Evolutionary conservation across 1,284 basidiomycete species (phyloP).

Genomic region (Taiwanofungus camphoratus): DNA sequence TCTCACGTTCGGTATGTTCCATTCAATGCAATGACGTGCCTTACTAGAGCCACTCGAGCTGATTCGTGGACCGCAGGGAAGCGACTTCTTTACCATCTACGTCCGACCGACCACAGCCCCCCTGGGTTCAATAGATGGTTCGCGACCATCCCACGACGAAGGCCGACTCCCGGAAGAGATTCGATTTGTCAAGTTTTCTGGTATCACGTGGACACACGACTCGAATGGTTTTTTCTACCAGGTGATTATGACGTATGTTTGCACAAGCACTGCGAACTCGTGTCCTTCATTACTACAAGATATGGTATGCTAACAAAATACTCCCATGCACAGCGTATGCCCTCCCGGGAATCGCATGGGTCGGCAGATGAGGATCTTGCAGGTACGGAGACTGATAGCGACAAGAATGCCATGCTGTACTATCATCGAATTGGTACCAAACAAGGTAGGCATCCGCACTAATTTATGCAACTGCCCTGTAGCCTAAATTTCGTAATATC

Average conservation of each 20-base stretch:
- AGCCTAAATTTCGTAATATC: too few relatives aligned
- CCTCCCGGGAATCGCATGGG: slow-evolving; percentile 45
- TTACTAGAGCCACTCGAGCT: neutral
- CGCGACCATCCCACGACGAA: slow-evolving; percentile 39
- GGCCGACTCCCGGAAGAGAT: slow-evolving; percentile 60
- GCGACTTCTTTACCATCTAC: slow-evolving; percentile 69
- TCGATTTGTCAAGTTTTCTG: slow-evolving; percentile 72
- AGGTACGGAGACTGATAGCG: slow-evolving; percentile 59
- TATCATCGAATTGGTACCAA: slow-evolving; percentile 68
- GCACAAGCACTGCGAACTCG: neutral
- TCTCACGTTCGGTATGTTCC: slow-evolving; percentile 58
- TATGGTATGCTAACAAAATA: neutral
- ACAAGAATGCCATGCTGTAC: slow-evolving; percentile 68
- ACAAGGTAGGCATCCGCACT: slow-evolving; percentile 67
- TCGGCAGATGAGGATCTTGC: slow-evolving; percentile 46
- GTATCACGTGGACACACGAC: slow-evolving; percentile 69
- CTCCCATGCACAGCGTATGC: slow-evolving; percentile 44
- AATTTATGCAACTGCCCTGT: too few relatives aligned
- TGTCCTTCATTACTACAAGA: neutral
- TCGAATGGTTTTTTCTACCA: slow-evolving; percentile 82
- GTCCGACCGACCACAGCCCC: slow-evolving; percentile 59
- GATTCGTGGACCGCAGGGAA: slow-evolving; percentile 48
- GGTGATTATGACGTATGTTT: slow-evolving; percentile 31
- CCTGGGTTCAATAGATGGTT: slow-evolving; percentile 37
- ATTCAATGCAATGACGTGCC: neutral